Conservation (phyloP, 2,329 filamentous ascomycete genomes). For the Macrophomina pseudophaseolina region DNA sequence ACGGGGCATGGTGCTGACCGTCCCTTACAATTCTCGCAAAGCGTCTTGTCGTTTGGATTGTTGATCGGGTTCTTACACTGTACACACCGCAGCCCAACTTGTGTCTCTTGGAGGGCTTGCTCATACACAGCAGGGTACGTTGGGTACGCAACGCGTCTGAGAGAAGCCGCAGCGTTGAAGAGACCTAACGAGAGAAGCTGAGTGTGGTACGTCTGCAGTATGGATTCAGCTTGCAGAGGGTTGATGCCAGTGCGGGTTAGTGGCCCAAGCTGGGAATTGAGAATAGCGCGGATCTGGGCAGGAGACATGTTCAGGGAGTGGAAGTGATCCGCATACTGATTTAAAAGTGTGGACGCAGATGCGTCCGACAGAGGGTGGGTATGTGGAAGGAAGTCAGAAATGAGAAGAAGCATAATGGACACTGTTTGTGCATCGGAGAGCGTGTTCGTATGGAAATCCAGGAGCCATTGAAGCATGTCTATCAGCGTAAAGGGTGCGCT, state of each 20-base stretch:
- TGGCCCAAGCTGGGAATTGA: slow-evolving; percentile 47
- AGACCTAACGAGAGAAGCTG: slow-evolving; percentile 55
- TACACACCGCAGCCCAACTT: slow-evolving; percentile 60
- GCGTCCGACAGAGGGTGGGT: slow-evolving; percentile 42
- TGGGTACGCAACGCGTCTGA: slow-evolving; percentile 62
- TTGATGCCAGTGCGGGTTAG: slow-evolving; percentile 52
- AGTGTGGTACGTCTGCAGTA: slow-evolving; percentile 63
- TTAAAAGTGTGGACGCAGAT: slow-evolving; percentile 36
- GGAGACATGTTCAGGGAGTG: slow-evolving; percentile 43
- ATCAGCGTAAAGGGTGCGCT: slow-evolving; percentile 47
- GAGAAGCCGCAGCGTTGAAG: slow-evolving; percentile 58
- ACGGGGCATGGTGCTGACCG: slow-evolving; percentile 50
- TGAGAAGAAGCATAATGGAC: slow-evolving; percentile 52
- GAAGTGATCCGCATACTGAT: slow-evolving; percentile 48
- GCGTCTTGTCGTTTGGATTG: slow-evolving; percentile 55
- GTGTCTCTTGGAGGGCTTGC: slow-evolving; percentile 60
- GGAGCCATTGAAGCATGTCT: slow-evolving; percentile 48
- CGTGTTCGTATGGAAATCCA: slow-evolving; percentile 48
- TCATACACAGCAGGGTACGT: slow-evolving; percentile 63
- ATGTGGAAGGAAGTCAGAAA: slow-evolving; percentile 52
- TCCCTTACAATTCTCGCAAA: slow-evolving; percentile 57
- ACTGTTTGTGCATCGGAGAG: slow-evolving; percentile 54
- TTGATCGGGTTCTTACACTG: slow-evolving; percentile 62
- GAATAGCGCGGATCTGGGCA: slow-evolving; percentile 46
- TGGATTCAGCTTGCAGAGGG: slow-evolving; percentile 59